Conservation (phyloP, 1,284 basidiomycete species). For the Fomitopsis pinicola region DNA sequence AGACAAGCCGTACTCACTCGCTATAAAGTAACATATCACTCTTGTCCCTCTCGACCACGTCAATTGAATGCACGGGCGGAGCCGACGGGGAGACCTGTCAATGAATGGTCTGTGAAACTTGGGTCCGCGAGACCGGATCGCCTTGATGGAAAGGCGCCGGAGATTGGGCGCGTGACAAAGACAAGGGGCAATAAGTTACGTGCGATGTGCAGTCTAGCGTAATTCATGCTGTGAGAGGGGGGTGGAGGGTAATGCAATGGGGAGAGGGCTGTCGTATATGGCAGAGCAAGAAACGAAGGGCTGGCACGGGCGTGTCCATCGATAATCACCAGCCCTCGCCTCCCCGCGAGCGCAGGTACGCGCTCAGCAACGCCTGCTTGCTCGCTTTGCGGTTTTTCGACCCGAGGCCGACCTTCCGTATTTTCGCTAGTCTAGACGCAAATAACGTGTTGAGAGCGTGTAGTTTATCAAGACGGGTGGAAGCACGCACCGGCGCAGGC, state of each 20-base stretch:
- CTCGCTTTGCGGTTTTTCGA: slow-evolving; percentile 13
- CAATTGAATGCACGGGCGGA: neutral
- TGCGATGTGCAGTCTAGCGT: neutral
- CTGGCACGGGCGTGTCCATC: neutral
- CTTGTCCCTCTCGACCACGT: neutral
- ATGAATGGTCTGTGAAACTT: neutral
- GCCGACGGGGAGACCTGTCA: neutral
- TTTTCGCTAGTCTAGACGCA: slow-evolving; percentile 36
- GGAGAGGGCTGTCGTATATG: neutral
- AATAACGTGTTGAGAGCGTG: neutral
- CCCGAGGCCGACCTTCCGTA: slow-evolving; percentile 33
- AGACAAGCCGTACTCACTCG: neutral
- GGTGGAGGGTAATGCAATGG: neutral
- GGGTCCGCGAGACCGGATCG: neutral
- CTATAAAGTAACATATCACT: neutral
- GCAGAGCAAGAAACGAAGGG: neutral
- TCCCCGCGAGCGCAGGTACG: slow-evolving; percentile 17
- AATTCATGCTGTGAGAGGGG: neutral
- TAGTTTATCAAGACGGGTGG: slow-evolving; percentile 1
- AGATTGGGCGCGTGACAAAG: neutral
- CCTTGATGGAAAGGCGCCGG: neutral
- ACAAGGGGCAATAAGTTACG: neutral
- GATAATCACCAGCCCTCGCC: slow-evolving; percentile 16
- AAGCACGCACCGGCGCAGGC: slow-evolving; percentile 51
- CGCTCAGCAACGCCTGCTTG: slow-evolving; percentile 14